Evolutionary conservation across 2,329 filamentous ascomycete species (phyloP), one percentile per base, ranked within the genome.

Genomic region (Colletotrichum navitas): DNA sequence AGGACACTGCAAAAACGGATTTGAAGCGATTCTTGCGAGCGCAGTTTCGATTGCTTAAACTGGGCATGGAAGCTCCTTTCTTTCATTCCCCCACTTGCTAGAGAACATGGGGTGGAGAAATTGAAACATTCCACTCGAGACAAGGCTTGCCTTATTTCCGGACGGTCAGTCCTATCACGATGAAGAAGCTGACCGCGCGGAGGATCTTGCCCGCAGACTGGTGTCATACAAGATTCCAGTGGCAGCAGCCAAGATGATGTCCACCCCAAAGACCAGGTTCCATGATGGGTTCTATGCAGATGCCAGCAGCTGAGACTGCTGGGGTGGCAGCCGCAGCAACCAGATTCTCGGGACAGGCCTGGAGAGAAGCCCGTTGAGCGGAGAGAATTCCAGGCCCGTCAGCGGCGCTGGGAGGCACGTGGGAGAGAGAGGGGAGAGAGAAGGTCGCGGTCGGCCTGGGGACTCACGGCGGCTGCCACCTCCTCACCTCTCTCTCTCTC

Each of bases 311-410:
- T 29, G 36, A 51, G 55, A 55, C 36, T 41, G 39, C 16, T 26
- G 32, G 10, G 11, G 32, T 45, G 29, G 21, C 52, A 43, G 18
- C 54, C 21, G 45, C 45, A 45, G 60, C 69, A 69, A 72, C 69
- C 66, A 36, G 60, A 24, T 47, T 34, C 54, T 55, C 54, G 69
- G 69, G 54, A 72, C 69, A 16, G 43, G 43, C 39, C 21, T 34
- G 29, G 26, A 21, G 45, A 18, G 51, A 62, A 41, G 59, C 32
- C 45, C 12, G 36, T 21, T 43, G 39, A 47, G 58, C 12, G 26
- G 45, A 29, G 26, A 29, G 52, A 24, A 65, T 26, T 29, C 24
- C 26, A n/a, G 10, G 45, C 10, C 52, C 43, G 56, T 62, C 68
- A 62, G 64, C 56, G 56, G 55, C 55, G 62, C 29, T 14, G 11